Base-by-base conservation (phyloP, 2,329 filamentous ascomycete species). In the Cryphonectria naterciae region DNA sequence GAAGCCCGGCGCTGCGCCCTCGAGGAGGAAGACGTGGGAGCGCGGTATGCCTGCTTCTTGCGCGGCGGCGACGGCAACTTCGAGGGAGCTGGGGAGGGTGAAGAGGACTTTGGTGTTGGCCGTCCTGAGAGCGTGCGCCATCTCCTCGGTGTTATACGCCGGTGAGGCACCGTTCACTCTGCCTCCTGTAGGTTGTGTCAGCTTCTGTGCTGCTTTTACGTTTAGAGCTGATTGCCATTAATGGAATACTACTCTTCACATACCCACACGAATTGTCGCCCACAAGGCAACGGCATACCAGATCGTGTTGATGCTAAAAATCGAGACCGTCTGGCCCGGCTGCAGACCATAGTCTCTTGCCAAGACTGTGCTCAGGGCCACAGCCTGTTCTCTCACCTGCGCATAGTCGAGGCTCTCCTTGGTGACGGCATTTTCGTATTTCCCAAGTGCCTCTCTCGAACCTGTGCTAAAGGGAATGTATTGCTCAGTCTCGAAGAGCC, bases 121-220 rank as follows among this genome's bases (percentile, higher is more conserved):
- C 1, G 84, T 89, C 74, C 86, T 85, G 7, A 91, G 79, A 0
- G 88, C 87, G 77, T 89, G 89, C 1, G 83, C 85, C 88, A 91
- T 91, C 73, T 91, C 89, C 66, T 90, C 88, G 15, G 86, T 81
- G 68, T 87, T 89, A 77, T 90, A 91, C 0, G 88, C 88, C 0
- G 88, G 89, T 28, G 83, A 86, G 0, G 88, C 88, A 4, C 89
- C 88, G 2, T 83, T 86, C 4, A 91, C 85, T 41, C 86, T 83
- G 11, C 86, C 88, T 0, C 82, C 80, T 78, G 82, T 72, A 79
- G 17, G 19, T 13, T 46, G 49, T 69, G 49, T 69, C 49, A 69
- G 22, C n/a, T 7, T 66, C n/a, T 11, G 1, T 8, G 1, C 8
- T 32, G 0, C 11, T 35, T 1, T 1, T 28, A n/a, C 37, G 28